Conservation (phyloP, 2,329 filamentous ascomycete species). For the Hypoxylon sp. region DNA sequence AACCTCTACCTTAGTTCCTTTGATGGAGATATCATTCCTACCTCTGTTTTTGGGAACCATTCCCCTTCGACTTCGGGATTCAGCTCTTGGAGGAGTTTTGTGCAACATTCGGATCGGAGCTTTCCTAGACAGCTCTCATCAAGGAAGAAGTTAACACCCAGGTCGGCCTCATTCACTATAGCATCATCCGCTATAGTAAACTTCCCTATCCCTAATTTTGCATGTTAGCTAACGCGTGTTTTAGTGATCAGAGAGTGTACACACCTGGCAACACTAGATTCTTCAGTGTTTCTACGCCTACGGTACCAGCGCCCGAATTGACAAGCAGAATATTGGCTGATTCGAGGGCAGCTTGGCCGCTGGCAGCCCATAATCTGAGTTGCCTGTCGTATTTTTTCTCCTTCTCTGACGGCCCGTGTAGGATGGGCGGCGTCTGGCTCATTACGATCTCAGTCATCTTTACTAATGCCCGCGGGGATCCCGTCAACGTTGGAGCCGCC, state of each 20-base stretch:
- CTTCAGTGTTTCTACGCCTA: conserved; percentile 91
- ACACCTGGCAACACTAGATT: conserved; percentile 91
- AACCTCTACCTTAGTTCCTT: not conserved
- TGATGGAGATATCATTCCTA: conserved; percentile 34
- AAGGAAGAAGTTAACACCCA: conserved; percentile 97
- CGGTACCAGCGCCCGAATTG: conserved; percentile 86
- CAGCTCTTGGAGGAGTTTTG: conserved; percentile 80
- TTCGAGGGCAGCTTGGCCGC: conserved; percentile 88
- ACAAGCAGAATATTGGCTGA: conserved; percentile 89
- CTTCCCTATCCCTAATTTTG: conserved; percentile 76
- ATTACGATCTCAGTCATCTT: conserved; percentile 57
- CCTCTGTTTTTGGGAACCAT: conserved; percentile 65
- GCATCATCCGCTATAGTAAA: conserved; percentile 91
- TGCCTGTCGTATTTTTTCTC: conserved; percentile 92
- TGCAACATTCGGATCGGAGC: conserved; percentile 79
- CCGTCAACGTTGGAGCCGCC: conserved; percentile 13
- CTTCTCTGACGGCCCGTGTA: conserved; percentile 66
- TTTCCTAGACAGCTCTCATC: conserved; percentile 80
- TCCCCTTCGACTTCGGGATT: conserved; percentile 91
- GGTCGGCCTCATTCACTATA: conserved; percentile 78
- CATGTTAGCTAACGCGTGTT: conserved; percentile 33
- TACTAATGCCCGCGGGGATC: conserved; percentile 12
- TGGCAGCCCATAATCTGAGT: conserved; percentile 92
- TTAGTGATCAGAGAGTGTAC: conserved; percentile 13
- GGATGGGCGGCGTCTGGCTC: conserved; percentile 57